Evolutionary conservation across 148 eudicot species (phyloP), one percentile per base, ranked within the genome.

Genomic region (Nyssa sinensis): DNA sequence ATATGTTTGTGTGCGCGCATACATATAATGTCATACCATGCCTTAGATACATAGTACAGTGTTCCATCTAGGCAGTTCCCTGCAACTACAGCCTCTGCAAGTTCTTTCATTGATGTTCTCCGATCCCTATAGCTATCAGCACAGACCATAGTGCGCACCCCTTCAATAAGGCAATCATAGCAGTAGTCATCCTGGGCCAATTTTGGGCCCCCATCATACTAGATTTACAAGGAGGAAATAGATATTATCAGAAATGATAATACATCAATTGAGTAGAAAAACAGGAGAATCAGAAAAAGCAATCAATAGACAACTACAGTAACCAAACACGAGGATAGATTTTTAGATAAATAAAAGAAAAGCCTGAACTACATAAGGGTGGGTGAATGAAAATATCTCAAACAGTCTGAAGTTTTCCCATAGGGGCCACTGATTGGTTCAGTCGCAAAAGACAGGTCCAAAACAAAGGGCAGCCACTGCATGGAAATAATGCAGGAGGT

Each of bases 41-140:
- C 51, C 86, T 77, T 95, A 59, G 99, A 92, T 63, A 95, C 81
- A 75, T 81, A 88, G 77, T 90, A 95, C 74, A 77, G 79, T 34
- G 83, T 82, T 67, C 92, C 97, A 77, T 90, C 99, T 14, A 70
- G 73, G 82, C 76, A 80, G 35, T 82, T 86, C 78, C 94, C 96
- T 2, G 90, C 83, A 81, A 95, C 88, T 74, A 94, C 90, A 79
- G 86, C 88, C 85, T 92, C 99, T 27, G 97, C 99, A 79, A 88
- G 75, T 78, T 89, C 96, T 78, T 83, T 92, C 94, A 95, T 82
- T 57, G 73, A 70, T 60, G 81, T 80, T 79, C 96, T 88, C 66
- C 84, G 82, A 86, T 95, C 99, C 85, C 89, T 86, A 67, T 90
- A 95, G 83, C 84, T 88, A 84, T 92, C 90, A 49, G 99, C 94